Conservation (phyloP, 139 green algal genomes). For the Zygnema circumcarinatum region DNA sequence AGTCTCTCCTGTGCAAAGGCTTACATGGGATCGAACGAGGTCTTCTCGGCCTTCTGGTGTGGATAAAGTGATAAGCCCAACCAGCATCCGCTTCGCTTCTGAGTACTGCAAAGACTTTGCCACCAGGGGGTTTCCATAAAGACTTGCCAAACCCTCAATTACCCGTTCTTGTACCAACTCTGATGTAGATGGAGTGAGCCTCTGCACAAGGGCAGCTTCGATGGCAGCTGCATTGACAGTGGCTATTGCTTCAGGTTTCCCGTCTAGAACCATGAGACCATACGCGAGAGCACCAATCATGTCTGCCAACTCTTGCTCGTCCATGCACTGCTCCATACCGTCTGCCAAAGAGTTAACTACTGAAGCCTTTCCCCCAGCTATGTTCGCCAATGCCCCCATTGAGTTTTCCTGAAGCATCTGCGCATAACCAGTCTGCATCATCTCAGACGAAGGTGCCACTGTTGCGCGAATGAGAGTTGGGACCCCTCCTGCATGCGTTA, state of each 20-base stretch:
- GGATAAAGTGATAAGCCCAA: conserved; percentile 47
- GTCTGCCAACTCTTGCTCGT: conserved; percentile 34
- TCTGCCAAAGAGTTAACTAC: conserved; percentile 31
- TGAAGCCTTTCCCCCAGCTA: conserved; percentile 38
- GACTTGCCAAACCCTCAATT: conserved; percentile 39
- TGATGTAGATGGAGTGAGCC: conserved; percentile 3
- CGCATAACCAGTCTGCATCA: conserved; percentile 52
- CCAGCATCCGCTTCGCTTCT: conserved; percentile 50
- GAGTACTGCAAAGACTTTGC: conserved; percentile 21
- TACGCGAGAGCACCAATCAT: conserved; percentile 44
- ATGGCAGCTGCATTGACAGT: conserved; percentile 24
- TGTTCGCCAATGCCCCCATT: conserved; percentile 38
- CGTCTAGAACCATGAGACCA: conserved; percentile 44
- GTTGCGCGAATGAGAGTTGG: conserved; percentile 44
- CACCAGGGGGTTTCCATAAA: conserved; percentile 40
- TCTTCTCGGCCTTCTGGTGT: conserved; percentile 15
- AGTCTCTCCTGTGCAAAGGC: conserved; percentile 14
- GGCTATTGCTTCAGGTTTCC: background rate
- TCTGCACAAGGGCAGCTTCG: conserved; percentile 16
- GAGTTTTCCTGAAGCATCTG: conserved; percentile 50
- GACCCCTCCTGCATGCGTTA: conserved; percentile 17
- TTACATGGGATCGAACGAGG: conserved; percentile 33
- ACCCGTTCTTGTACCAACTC: conserved; percentile 35
- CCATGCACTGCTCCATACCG: background rate
- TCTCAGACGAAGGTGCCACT: conserved; percentile 41